A percentile compares a stretch with the other conserved stretches of the same genome.
Conservation (phyloP, 75 land plant species). For the Pinus tabuliformis region DNA sequence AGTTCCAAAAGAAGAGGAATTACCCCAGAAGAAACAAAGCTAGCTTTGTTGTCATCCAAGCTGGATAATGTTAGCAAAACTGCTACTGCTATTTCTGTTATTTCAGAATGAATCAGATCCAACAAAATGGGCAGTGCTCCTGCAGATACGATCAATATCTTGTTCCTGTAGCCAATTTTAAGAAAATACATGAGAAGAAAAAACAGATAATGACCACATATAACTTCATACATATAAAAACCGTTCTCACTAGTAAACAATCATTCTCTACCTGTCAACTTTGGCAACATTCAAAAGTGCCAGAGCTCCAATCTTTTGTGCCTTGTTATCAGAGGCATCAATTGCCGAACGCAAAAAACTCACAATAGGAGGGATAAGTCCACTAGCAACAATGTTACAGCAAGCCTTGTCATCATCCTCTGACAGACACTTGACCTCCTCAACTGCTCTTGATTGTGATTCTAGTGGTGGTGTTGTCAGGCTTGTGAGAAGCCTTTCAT, state of each 20-base stretch:
- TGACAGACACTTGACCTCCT: conserved; percentile 43
- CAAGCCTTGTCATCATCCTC: conserved; percentile 30
- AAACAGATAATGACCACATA: neutral
- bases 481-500: conserved; percentile 18
- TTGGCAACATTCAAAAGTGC: conserved; percentile 52
- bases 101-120: conserved; percentile 44
- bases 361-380: conserved; percentile 44
- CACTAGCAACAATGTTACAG: conserved; percentile 21
- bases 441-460: conserved; percentile 32
- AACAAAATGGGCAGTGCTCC: conserved; percentile 51
- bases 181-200: conserved; percentile 6
- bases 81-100: conserved; percentile 40
- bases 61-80: conserved; percentile 45
- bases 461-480: conserved; percentile 41
- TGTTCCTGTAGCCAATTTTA: conserved; percentile 35
- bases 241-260: neutral
- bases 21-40: conserved; percentile 54
- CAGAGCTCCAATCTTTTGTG: conserved; percentile 47
- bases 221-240: neutral
- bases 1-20: conserved; percentile 43
- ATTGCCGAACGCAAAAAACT: conserved; percentile 42
- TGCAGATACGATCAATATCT: conserved; percentile 34
- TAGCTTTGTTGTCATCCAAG: conserved; percentile 29
- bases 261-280: conserved; percentile 50
- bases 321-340: conserved; percentile 30